Evolutionary conservation across 164 flowering plant genomes (phyloP).

Genomic region (Litsea cubeba): DNA sequence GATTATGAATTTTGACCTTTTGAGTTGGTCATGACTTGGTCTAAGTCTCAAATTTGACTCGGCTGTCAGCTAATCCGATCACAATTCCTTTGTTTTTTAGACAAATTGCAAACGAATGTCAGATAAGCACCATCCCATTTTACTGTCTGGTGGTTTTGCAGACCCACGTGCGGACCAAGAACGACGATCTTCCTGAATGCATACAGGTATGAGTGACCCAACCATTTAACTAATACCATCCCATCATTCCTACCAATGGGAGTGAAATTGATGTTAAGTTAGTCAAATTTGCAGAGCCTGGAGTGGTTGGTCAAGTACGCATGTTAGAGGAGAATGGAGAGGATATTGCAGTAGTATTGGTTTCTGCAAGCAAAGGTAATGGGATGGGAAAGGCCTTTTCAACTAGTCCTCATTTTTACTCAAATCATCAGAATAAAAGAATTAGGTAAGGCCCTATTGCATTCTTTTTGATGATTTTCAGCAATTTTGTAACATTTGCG

Average conservation of each 20-base stretch:
- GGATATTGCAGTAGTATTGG: background rate
- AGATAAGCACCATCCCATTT: background rate
- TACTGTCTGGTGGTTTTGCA: constrained; percentile 32
- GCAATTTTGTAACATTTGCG: background rate
- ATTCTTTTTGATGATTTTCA: background rate
- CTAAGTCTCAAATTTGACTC: too few relatives aligned
- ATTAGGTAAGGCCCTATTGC: background rate
- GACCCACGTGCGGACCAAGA: constrained; percentile 69
- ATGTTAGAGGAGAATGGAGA: constrained; percentile 10
- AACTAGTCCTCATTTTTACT: background rate
- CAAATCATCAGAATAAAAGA: background rate
- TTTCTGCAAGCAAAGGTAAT: background rate
- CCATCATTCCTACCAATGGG: background rate
- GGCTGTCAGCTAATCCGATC: too few relatives aligned
- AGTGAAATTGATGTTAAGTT: background rate
- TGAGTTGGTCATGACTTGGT: too few relatives aligned
- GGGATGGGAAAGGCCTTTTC: background rate
- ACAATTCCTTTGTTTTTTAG: too few relatives aligned
- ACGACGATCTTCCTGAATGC: constrained; percentile 69
- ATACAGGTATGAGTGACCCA: constrained; percentile 38
- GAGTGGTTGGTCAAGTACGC: constrained; percentile 58
- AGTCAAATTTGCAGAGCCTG: constrained; percentile 44
- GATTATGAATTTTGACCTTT: too few relatives aligned
- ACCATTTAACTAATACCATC: background rate
- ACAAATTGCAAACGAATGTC: too few relatives aligned